Base-by-base conservation (phyloP, 1,284 basidiomycete species). In the Papiliotrema flavescens region DNA sequence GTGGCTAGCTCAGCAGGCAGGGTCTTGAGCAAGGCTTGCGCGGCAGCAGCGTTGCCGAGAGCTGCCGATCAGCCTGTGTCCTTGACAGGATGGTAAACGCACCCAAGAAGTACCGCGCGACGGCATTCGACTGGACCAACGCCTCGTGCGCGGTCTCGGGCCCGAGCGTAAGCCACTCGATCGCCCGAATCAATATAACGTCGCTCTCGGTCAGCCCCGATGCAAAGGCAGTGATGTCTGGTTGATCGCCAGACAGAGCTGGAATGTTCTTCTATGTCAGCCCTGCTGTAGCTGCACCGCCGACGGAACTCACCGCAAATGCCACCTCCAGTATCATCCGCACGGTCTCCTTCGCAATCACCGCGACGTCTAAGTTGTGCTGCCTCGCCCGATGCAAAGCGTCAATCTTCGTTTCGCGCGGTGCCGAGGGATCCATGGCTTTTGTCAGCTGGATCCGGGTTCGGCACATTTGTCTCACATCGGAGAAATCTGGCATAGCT, bases 401-500 rank as follows among this genome's bases (percentile, higher is more conserved):
- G 24, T 82, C 76, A n/a, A 82, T 80, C 28, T 92, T 84, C 57
- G 89, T 86, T 32, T 82, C 78, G 45, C 82, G 76, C 53, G 88
- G 84, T 0, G 85, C 82, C 1, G 83, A 81, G 11, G 90, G 81
- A 51, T 86, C 87, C 58, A 96, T 84, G 0, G 87, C 88, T 77
- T 19, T 20, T 2, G 28, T 35, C 7, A 51, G 28, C 28, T 6
- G 11, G 41, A 14, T 2, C 47, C 19, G 17, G 37, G 23, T 28
- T 28, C 40, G 19, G 9, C n/a, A 48, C 14, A 22, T 45, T n/a
- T 24, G 19, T 64, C 79, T 66, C 49, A 78, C 79, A 70, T 26
- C 88, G 85, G 32, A 98, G 80, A 84, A 93, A 98, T 63, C 87
- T 79, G 0, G 94, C 93, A 66, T 98, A 98, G 44, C 90, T 88